Percentiles rank a stretch among this genome's conserved stretches.
Conservation (phyloP, 345 rosid species). For the Combretum micranthum region DNA sequence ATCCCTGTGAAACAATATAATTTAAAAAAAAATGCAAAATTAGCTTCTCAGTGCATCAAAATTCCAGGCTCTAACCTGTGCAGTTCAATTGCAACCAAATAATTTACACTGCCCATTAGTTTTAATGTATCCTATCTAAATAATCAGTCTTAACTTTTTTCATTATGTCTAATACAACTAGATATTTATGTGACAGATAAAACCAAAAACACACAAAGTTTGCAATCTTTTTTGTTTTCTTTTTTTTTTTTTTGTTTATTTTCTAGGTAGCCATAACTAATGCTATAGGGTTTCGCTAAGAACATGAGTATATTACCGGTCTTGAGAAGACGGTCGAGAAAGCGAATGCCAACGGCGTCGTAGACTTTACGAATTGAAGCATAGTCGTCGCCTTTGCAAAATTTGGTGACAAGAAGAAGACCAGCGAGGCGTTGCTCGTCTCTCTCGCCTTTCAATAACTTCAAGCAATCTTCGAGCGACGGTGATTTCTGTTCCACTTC, state of each 20-base stretch:
- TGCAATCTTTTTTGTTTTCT: too few relatives aligned
- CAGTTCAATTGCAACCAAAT: too few relatives aligned
- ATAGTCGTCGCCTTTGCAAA: slow-evolving; percentile 55
- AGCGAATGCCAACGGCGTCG: slow-evolving; percentile 55
- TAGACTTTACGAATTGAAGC: slow-evolving; percentile 47
- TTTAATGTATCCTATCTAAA: too few relatives aligned
- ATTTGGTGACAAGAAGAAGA: slow-evolving; percentile 69
- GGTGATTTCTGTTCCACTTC: slow-evolving; percentile 27
- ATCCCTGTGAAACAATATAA: slow-evolving; percentile 24
- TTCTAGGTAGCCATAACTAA: too few relatives aligned
- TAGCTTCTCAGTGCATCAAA: too few relatives aligned
- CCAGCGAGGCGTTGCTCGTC: slow-evolving; percentile 97
- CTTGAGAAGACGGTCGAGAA: slow-evolving; percentile 65
- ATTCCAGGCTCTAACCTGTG: too few relatives aligned
- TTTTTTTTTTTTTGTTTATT: too few relatives aligned
- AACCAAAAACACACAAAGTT: too few relatives aligned
- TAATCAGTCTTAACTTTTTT: too few relatives aligned
- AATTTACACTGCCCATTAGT: too few relatives aligned
- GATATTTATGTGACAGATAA: too few relatives aligned
- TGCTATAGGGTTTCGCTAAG: neutral
- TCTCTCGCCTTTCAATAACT: slow-evolving; percentile 66
- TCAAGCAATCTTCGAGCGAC: slow-evolving; percentile 71
- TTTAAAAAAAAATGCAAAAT: neutral
- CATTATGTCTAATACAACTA: too few relatives aligned
- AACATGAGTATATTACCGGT: slow-evolving; percentile 41